Evolutionary conservation across 2,329 filamentous ascomycete species (phyloP).

Genomic region (Tolypocladium nubicola): DNA sequence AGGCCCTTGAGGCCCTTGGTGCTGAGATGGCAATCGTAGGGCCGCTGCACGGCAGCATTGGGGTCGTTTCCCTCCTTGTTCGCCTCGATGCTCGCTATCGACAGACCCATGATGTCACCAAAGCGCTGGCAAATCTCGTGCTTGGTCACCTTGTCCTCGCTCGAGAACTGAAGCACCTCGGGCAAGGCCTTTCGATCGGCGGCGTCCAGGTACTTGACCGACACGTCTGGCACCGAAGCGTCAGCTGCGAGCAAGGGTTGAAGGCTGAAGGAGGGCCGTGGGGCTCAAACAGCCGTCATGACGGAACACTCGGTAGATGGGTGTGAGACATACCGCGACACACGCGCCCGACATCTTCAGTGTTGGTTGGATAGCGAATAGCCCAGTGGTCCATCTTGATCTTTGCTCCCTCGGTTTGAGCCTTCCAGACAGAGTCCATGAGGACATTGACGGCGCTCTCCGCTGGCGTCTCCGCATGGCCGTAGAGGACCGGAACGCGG

Average conservation of each 20-base stretch:
- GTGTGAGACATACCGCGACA: constrained; percentile 44
- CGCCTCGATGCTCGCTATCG: constrained; percentile 55
- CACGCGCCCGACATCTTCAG: constrained; percentile 74
- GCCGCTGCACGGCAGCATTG: constrained; percentile 61
- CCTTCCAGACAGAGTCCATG: constrained; percentile 65
- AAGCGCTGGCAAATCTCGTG: constrained; percentile 77
- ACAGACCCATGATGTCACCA: constrained; percentile 67
- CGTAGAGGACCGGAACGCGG: constrained; percentile 77
- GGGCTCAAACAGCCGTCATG: neutral
- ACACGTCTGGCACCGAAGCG: constrained; percentile 44
- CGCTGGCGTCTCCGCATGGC: constrained; percentile 54
- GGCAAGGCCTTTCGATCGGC: constrained; percentile 47
- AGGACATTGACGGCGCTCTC: constrained; percentile 81
- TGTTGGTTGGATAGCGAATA: constrained; percentile 77
- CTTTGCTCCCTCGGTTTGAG: constrained; percentile 49
- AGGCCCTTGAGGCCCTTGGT: constrained; percentile 62
- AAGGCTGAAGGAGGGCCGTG: neutral
- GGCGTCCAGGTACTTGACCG: constrained; percentile 52
- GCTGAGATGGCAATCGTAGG: constrained; percentile 81
- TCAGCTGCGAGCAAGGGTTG: neutral
- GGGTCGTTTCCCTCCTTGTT: constrained; percentile 64
- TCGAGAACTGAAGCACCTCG: constrained; percentile 69
- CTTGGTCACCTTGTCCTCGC: constrained; percentile 79
- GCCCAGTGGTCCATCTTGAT: constrained; percentile 83
- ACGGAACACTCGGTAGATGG: neutral